Conservation (phyloP, 2,329 filamentous ascomycete species). For the Aspergillus jensenii region DNA sequence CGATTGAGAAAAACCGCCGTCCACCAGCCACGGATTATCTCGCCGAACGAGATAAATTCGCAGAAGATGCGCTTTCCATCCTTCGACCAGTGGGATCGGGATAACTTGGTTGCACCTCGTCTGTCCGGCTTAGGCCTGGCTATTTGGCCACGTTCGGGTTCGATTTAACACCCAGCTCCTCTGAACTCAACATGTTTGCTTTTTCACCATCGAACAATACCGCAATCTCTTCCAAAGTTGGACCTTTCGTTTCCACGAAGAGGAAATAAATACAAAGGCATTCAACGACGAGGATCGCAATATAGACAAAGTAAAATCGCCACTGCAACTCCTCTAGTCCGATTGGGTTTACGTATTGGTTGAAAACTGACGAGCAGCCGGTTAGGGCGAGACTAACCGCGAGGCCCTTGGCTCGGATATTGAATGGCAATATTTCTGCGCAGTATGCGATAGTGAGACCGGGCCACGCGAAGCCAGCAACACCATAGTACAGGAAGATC, state of each 20-base stretch:
- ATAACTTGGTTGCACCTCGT: not conserved
- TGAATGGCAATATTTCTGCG: conserved; percentile 51
- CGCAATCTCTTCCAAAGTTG: conserved; percentile 40
- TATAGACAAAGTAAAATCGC: conserved; percentile 42
- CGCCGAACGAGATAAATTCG: conserved; percentile 17
- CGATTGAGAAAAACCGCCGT: conserved; percentile 14
- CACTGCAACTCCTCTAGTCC: conserved; percentile 32
- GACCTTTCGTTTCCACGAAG: conserved; percentile 35
- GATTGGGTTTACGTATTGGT: conserved; percentile 35
- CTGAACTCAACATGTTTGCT: not conserved
- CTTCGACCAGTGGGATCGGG: conserved; percentile 8
- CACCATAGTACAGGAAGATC: conserved; percentile 36
- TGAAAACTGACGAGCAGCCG: conserved; percentile 27
- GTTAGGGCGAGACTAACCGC: conserved; percentile 28
- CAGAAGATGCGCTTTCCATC: conserved; percentile 18
- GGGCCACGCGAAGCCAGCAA: conserved; percentile 15
- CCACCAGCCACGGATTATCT: conserved; percentile 9
- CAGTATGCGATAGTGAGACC: conserved; percentile 40
- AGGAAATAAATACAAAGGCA: conserved; percentile 35
- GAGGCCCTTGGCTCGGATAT: conserved; percentile 51
- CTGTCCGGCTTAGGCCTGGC: not conserved
- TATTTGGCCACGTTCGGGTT: not conserved
- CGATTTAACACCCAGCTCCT: conserved; percentile 15
- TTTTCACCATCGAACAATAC: conserved; percentile 22
- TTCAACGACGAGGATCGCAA: conserved; percentile 31